These are phyloP conservation scores for Solanum virginianum DNA, from an alignment of 257 asterid genomes.

Conservation along the genomic window DNA sequence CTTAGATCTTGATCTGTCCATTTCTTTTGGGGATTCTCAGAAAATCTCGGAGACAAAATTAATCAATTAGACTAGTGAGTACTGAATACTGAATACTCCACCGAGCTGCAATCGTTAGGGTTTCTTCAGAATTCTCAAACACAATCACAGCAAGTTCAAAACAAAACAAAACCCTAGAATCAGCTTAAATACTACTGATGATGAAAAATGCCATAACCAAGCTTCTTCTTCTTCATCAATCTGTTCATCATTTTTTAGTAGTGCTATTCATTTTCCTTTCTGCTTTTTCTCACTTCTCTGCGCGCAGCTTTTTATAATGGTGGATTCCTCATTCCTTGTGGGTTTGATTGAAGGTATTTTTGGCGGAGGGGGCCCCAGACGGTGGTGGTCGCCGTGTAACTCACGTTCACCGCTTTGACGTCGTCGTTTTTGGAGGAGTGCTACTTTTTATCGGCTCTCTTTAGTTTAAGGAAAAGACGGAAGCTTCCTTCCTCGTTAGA, in stretches of 20 bases:
- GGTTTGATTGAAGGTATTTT: background rate
- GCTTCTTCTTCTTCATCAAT: background rate
- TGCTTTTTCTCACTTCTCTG: background rate
- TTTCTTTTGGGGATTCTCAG: constrained; percentile 1
- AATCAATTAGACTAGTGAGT: background rate
- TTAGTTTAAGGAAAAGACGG: background rate
- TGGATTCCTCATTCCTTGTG: background rate
- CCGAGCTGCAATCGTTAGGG: background rate
- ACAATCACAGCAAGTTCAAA: background rate
- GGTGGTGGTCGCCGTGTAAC: background rate
- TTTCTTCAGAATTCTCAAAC: background rate
- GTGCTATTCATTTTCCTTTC: background rate
- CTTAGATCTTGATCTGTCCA: constrained; percentile 92
- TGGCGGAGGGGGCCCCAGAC: background rate
- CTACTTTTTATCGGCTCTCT: background rate
- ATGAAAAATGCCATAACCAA: background rate
- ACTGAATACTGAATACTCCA: background rate
- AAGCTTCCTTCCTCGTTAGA: background rate
- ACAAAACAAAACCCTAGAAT: background rate
- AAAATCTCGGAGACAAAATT: background rate
- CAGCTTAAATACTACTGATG: background rate
- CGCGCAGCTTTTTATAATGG: background rate
- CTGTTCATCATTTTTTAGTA: background rate
- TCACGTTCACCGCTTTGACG: background rate
- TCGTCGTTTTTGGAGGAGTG: background rate